phyloP scores from a whole-genome alignment of 2,329 filamentous ascomycete species.

The Trichocomaceae sp. region DNA sequence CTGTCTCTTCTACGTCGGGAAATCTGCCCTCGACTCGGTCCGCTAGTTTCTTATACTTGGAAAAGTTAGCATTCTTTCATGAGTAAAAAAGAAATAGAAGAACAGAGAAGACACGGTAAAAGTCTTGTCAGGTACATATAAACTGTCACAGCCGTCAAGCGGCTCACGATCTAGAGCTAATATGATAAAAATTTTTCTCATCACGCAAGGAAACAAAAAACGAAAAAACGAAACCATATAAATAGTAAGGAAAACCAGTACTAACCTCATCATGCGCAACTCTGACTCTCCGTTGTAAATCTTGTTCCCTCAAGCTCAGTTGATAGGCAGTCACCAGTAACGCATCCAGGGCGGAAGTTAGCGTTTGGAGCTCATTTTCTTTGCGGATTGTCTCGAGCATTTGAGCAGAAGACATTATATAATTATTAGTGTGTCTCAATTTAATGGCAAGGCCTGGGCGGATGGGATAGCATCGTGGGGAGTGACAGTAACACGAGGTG shows the following conservation, averaged over 20 bases:
- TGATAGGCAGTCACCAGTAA: slow-evolving; percentile 36
- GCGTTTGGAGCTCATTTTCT: slow-evolving; percentile 30
- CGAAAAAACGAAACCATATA: slow-evolving; percentile 11
- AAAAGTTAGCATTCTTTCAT: slow-evolving; percentile 22
- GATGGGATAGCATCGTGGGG: background rate
- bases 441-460: background rate
- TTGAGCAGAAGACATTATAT: slow-evolving; percentile 28
- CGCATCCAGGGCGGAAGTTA: slow-evolving; percentile 37
- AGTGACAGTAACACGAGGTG: background rate
- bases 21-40: slow-evolving; percentile 24
- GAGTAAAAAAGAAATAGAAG: slow-evolving; percentile 12
- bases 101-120: slow-evolving; percentile 15
- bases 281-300: slow-evolving; percentile 31
- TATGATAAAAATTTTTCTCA: slow-evolving; percentile 39
- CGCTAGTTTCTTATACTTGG: slow-evolving; percentile 32
- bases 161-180: slow-evolving; percentile 86
- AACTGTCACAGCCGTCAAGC: slow-evolving; percentile 57
- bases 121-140: slow-evolving; percentile 49
- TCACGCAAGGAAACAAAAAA: slow-evolving; percentile 37
- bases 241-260: slow-evolving; percentile 7
- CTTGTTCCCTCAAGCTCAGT: slow-evolving; percentile 34
- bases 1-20: slow-evolving; percentile 24
- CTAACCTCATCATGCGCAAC: slow-evolving; percentile 38
- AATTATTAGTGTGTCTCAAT: background rate
- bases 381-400: slow-evolving; percentile 25